Conservation (phyloP, 495 filamentous ascomycete genomes). For the Penicillium paxilli region DNA sequence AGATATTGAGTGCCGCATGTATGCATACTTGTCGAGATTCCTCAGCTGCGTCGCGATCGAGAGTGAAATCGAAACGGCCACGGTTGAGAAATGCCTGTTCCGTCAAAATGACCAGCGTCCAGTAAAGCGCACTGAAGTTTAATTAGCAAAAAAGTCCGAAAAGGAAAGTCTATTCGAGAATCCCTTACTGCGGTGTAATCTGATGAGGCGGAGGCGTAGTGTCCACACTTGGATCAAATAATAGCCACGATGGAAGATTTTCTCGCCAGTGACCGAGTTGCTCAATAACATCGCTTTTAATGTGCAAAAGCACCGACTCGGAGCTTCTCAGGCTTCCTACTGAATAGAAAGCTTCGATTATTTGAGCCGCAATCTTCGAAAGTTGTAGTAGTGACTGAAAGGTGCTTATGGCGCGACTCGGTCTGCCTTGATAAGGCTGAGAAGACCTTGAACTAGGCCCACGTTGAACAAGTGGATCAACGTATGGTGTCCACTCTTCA, state of each 20-base stretch:
- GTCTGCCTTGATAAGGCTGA: neutral
- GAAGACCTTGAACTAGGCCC: neutral
- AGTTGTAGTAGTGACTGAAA: neutral
- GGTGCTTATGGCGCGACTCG: neutral
- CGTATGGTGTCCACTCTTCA: conserved; percentile 32
- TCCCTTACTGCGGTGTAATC: conserved; percentile 18
- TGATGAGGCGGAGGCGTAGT: conserved; percentile 22
- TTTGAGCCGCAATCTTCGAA: conserved; percentile 18
- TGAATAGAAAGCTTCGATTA: conserved; percentile 23
- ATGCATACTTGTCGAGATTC: conserved; percentile 2
- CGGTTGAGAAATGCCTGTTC: conserved; percentile 18
- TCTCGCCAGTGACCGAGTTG: conserved; percentile 19
- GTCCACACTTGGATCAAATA: conserved; percentile 13
- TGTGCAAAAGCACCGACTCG: neutral
- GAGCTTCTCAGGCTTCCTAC: conserved; percentile 6
- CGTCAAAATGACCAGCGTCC: conserved; percentile 16
- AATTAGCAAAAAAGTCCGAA: conserved; percentile 7
- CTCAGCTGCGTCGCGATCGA: neutral
- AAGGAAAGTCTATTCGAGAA: neutral
- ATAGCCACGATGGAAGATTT: conserved; percentile 15
- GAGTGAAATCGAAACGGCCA: conserved; percentile 10
- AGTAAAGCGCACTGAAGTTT: conserved; percentile 13
- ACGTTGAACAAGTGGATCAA: conserved; percentile 1
- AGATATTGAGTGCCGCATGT: conserved; percentile 8
- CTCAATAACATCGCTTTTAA: neutral